phyloP scores from a whole-genome alignment of 2,329 filamentous ascomycete species.

The Cylindrodendrum hubeiense region DNA sequence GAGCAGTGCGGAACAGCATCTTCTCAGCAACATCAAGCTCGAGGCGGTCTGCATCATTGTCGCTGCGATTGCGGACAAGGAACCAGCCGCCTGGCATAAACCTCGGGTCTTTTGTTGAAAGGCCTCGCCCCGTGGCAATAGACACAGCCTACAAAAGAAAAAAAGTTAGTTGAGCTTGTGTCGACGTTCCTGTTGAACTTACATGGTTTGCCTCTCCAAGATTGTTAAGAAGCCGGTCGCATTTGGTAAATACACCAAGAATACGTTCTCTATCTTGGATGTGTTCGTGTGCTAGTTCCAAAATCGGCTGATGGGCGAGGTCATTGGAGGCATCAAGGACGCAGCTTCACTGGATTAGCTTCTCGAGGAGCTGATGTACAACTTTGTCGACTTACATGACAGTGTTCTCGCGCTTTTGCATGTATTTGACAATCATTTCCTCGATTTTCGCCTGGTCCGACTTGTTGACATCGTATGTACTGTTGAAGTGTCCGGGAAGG shows the following conservation, averaged over 20 bases:
- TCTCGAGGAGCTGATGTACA: background rate
- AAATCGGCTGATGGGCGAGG: conserved; percentile 47
- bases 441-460: conserved; percentile 46
- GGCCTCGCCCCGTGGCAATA: conserved; percentile 14
- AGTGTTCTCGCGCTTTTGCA: conserved; percentile 51
- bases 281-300: conserved; percentile 42
- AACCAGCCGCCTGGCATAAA: conserved; percentile 48
- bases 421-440: conserved; percentile 51
- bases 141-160: conserved; percentile 22
- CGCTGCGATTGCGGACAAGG: conserved; percentile 51
- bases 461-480: conserved; percentile 41
- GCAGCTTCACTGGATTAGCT: conserved; percentile 42
- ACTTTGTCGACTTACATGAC: conserved; percentile 48
- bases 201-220: conserved; percentile 24
- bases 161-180: conserved; percentile 5
- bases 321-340: conserved; percentile 49
- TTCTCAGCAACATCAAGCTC: conserved; percentile 45
- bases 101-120: conserved; percentile 9
- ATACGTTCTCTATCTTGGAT: conserved; percentile 44
- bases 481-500: conserved; percentile 50
- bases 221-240: conserved; percentile 43
- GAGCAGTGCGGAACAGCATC: conserved; percentile 41
- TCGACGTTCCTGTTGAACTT: background rate
- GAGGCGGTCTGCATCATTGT: conserved; percentile 36
- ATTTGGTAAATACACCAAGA: conserved; percentile 55